A percentile compares a stretch with the other conserved stretches of the same genome.
phyloP scores from a whole-genome alignment of 2,329 filamentous ascomycete genomes.

The Aureobasidium sp. region DNA sequence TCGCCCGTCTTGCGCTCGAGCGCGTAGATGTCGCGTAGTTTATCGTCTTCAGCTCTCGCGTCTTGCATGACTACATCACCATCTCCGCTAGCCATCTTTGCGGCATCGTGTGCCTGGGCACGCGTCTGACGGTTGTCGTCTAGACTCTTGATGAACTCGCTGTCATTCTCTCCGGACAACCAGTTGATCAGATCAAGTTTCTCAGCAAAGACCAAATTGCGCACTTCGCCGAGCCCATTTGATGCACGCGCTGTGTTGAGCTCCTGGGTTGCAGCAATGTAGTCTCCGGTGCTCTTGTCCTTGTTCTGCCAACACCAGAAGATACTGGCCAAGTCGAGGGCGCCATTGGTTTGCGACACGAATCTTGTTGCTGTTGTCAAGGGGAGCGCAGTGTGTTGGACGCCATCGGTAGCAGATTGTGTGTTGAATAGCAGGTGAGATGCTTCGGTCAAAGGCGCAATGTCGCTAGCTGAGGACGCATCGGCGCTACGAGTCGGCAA shows the following conservation, averaged over 20 bases:
- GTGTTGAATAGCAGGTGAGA: conserved; percentile 48
- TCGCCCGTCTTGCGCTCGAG: conserved; percentile 89
- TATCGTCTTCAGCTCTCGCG: conserved; percentile 56
- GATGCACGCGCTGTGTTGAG: conserved; percentile 65
- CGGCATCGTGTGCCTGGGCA: conserved; percentile 44
- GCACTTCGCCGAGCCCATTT: conserved; percentile 57
- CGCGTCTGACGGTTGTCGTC: conserved; percentile 52
- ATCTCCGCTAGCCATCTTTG: conserved; percentile 27
- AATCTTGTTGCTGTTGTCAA: conserved; percentile 68
- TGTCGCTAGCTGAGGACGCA: conserved; percentile 51
- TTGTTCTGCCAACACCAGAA: conserved; percentile 96
- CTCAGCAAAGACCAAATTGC: conserved; percentile 87
- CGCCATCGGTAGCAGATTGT: conserved; percentile 17
- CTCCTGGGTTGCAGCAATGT: conserved; percentile 73
- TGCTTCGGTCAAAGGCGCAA: conserved; percentile 61
- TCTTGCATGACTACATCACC: conserved; percentile 31
- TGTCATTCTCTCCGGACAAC: conserved; percentile 75
- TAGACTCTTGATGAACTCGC: conserved; percentile 83
- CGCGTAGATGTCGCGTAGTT: conserved; percentile 80
- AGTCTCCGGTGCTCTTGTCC: conserved; percentile 81
- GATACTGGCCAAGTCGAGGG: conserved; percentile 80
- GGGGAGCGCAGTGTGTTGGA: conserved; percentile 47
- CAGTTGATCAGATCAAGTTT: conserved; percentile 85
- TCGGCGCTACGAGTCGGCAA: conserved; percentile 66
- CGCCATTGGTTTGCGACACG: conserved; percentile 50